Base-by-base conservation (phyloP, 768 basidiomycete genomes). In the Lentinus tigrinus region DNA sequence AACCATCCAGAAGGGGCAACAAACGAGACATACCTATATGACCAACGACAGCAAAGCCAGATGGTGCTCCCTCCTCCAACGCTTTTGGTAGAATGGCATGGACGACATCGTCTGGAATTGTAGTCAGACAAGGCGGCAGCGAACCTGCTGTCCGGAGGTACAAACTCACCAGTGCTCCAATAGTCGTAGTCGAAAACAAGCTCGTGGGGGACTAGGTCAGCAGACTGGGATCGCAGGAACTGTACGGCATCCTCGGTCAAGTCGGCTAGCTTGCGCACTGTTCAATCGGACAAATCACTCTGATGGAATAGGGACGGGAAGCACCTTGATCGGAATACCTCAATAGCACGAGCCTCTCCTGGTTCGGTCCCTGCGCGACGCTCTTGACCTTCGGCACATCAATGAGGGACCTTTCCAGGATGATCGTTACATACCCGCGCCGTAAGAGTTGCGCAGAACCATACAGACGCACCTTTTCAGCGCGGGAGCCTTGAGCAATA, bases 31-130 rank as follows among this genome's bases (percentile, higher is more conserved):
- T 64, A 91, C 95, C 95, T 50, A 99, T 86, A 72, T 99, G 97
- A 0, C 96, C 96, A 1, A 85, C 91, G 52, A 84, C 80, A 8
- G 95, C 88, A 74, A 95, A 98, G 0, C 93, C 91, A 0, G 85
- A 84, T 0, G 97, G 97, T 0, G 91, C 85, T 17, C 87, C 89
- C 42, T 89, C 85, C 21, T 83, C 78, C 6, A 95, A 77, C 27
- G 87, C 81, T 62, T 90, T 82, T 0, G 96, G 97, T 9, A 99
- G 78, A 50, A 95, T 80, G 11, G 88, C 81, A 44, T 87, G 82
- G 17, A 99, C 74, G 31, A 98, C 87, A 46, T 98, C 92, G 69
- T 91, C 94, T 95, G 52, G 31, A 1, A 31, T 31, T 11, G 54
- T 21, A 55, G 1, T 11, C 17, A 19, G 11, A 14, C 19, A 2